Evolutionary conservation across 768 basidiomycete genomes (phyloP).

Genomic region (Lepiota subincarnata): DNA sequence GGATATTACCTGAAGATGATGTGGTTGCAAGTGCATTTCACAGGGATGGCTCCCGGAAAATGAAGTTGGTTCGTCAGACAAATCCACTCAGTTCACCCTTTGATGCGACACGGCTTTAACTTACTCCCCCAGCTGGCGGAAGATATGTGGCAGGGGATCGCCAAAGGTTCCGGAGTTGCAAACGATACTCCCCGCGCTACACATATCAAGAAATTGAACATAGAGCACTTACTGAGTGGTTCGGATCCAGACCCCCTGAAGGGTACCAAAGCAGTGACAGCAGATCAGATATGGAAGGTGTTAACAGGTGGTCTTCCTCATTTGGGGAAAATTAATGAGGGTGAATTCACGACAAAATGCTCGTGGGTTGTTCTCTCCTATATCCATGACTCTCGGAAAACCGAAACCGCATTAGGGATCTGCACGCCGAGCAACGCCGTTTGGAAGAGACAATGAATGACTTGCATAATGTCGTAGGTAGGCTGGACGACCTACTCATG

Average conservation of each 20-base stretch:
- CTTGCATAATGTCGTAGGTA: slow-evolving; percentile 4
- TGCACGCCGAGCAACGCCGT: slow-evolving; percentile 3
- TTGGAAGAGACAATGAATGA: slow-evolving; percentile 8
- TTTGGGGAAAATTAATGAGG: background rate
- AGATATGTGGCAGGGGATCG: background rate
- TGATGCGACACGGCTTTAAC: background rate
- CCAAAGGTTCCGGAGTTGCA: background rate
- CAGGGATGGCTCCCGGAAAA: slow-evolving; percentile 1
- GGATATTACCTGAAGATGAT: background rate
- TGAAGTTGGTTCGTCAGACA: background rate
- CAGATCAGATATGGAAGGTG: background rate
- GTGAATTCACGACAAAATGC: slow-evolving; percentile 1
- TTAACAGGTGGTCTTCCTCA: background rate
- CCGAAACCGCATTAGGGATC: background rate
- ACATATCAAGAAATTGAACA: background rate
- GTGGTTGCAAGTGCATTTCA: slow-evolving; percentile 1
- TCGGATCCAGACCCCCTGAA: background rate
- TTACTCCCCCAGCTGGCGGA: background rate
- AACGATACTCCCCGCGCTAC: background rate
- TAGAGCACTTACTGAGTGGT: background rate
- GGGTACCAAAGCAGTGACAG: background rate
- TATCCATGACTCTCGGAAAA: no score
- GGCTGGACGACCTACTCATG: slow-evolving; percentile 1
- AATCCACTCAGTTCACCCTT: no score
- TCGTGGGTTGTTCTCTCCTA: background rate